Percentiles rank a stretch among this genome's conserved stretches.
Conservation (phyloP, 768 basidiomycete genomes). For the Lentinula guzmanii region DNA sequence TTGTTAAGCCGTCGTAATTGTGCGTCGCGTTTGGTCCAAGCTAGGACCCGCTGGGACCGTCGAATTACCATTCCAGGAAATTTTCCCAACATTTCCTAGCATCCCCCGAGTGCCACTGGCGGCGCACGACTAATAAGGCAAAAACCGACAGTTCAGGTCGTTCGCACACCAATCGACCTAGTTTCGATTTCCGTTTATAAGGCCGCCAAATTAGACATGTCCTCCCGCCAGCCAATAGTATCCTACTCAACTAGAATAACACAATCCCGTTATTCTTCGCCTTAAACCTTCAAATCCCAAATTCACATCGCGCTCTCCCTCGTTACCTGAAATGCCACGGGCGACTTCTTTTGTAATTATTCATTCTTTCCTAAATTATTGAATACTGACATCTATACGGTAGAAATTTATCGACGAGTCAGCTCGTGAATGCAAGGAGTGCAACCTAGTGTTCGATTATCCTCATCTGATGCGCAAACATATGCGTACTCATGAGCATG, state of each 20-base stretch:
- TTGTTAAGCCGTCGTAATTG: background rate
- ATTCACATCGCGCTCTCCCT: background rate
- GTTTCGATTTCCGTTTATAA: background rate
- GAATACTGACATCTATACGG: background rate
- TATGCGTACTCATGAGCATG: background rate
- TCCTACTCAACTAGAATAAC: background rate
- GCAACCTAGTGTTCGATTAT: background rate
- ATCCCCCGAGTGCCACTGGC: background rate
- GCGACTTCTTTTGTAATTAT: background rate
- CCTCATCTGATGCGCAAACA: background rate
- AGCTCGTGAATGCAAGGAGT: background rate
- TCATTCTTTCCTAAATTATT: background rate
- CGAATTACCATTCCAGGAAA: background rate
- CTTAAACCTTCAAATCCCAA: too few relatives aligned
- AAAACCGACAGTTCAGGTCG: background rate
- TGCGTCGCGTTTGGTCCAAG: background rate
- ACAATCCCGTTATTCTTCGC: background rate
- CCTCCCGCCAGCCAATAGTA: background rate
- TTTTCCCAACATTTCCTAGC: background rate
- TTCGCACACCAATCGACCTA: slow-evolving; percentile 6
- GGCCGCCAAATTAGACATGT: background rate
- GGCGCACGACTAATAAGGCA: background rate
- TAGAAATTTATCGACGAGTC: background rate
- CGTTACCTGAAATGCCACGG: background rate
- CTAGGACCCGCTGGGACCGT: background rate